Evolutionary conservation across 2,329 filamentous ascomycete genomes (phyloP), one percentile per base, ranked within the genome.

Genomic region (Fusarium tjaetaba): DNA sequence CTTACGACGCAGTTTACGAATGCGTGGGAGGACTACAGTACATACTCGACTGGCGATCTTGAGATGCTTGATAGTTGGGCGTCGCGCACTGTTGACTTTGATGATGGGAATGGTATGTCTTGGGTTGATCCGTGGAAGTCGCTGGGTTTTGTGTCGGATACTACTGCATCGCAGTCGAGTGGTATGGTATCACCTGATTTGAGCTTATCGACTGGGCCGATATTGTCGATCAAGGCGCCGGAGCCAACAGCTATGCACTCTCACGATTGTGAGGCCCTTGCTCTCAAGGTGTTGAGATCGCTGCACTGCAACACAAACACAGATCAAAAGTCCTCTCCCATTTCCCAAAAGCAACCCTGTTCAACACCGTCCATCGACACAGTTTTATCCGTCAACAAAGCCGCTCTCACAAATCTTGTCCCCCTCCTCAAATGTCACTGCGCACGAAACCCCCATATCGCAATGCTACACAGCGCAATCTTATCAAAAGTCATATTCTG

Each of bases 401-500:
- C 65, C 7, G 61, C 70, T 0, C 22, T 72, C 15, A 22, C 39
- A 14, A 67, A 62, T 3, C 56, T 72, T 4, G 48, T 62, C 1
- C 70, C 70, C 18, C 56, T 72, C 3, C 70, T 72, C 22, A 59
- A 63, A 11, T 72, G 70, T 5, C 16, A 43, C 0, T 71, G 65
- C 22, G 61, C 60, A 30, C 34, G 22, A 5, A 71, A 34, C 2
- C 15, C 70, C 11, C 70, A 72, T n/a, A 59, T 72, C 0, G 36
- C 65, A 0, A 60, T 73, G 24, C 34, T 72, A 1, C 70, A 72
- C 26, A 59, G 70, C 15, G 71, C 70, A n/a, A 72, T 72, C 15
- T 24, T 72, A 16, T 67, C 56, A n/a, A 72, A 72, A 2, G 61
- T 73, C 5, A 56, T 72, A 0, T 72, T 73, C 16, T 73, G 70